Conservation (phyloP, 179 eudicot genomes). For the Beta macrorhiza region DNA sequence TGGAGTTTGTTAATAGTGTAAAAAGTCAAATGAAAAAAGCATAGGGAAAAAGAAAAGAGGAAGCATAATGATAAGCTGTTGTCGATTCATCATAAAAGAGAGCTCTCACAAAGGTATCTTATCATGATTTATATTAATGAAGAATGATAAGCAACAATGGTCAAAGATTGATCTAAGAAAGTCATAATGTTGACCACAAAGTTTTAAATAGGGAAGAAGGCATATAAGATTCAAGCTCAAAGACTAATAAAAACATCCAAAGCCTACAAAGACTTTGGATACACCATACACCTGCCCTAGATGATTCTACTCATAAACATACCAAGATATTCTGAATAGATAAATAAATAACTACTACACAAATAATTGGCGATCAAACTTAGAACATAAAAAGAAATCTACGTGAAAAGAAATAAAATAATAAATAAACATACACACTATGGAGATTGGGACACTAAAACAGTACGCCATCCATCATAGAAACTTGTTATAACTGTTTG, state of each 20-base stretch:
- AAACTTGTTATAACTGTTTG: neutral
- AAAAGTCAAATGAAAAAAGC: too few relatives aligned
- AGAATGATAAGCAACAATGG: neutral
- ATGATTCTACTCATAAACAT: neutral
- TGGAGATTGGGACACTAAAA: neutral
- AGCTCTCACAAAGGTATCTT: neutral
- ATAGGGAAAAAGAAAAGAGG: too few relatives aligned
- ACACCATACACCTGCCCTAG: neutral
- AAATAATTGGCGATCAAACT: too few relatives aligned
- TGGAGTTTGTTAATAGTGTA: too few relatives aligned
- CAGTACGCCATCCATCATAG: neutral
- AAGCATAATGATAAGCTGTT: too few relatives aligned
- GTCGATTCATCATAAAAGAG: too few relatives aligned
- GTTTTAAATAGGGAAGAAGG: neutral
- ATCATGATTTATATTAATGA: neutral
- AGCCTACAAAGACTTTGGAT: neutral
- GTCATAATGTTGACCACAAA: neutral
- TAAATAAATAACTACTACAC: too few relatives aligned
- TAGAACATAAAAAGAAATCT: too few relatives aligned
- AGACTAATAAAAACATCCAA: neutral
- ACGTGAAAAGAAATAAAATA: too few relatives aligned
- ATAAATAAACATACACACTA: neutral
- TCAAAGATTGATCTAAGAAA: neutral
- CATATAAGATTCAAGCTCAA: neutral
- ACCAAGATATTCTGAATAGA: too few relatives aligned